Percentiles rank a stretch among this genome's conserved stretches.
phyloP scores from a whole-genome alignment of 192 early-diverging fungal species.

The Endogone sp. region DNA sequence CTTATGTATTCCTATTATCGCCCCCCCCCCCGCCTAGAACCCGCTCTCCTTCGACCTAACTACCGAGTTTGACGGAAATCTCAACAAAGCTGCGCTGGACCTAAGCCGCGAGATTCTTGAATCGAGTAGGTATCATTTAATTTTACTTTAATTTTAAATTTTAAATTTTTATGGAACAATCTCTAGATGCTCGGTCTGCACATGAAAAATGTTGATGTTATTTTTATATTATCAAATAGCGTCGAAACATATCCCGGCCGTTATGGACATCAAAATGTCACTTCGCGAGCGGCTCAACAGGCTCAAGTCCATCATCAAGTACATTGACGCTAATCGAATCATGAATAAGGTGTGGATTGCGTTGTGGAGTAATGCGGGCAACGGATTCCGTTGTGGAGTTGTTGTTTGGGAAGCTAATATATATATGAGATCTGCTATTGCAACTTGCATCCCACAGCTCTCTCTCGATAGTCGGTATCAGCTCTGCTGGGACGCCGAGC shows the following conservation, averaged over 20 bases:
- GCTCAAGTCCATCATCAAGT: constrained; percentile 4
- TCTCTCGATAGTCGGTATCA: constrained; percentile 27
- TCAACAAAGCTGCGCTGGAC: constrained; percentile 28
- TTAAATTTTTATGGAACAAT: too few relatives aligned
- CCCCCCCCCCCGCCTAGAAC: constrained; percentile 7
- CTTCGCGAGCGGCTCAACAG: constrained; percentile 11
- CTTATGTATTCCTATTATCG: too few relatives aligned
- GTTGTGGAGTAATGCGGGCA: not conserved
- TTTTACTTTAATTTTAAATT: too few relatives aligned
- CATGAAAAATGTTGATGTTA: too few relatives aligned
- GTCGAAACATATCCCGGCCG: constrained; percentile 9
- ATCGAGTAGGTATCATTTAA: constrained; percentile 11
- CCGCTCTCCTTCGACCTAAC: constrained; percentile 33
- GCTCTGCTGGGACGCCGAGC: constrained; percentile 32
- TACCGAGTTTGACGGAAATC: constrained; percentile 22
- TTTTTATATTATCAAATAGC: constrained; percentile 1
- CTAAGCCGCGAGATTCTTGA: constrained; percentile 28
- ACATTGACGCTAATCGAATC: constrained; percentile 6
- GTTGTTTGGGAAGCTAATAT: not conserved
- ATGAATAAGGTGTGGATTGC: constrained; percentile 5
- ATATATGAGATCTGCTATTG: too few relatives aligned
- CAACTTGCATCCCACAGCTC: too few relatives aligned
- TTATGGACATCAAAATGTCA: constrained; percentile 7
- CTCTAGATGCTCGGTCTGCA: too few relatives aligned
- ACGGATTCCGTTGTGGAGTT: not conserved